A percentile compares a stretch with the other conserved stretches of the same genome.
Conservation (phyloP, 495 filamentous ascomycete species). For the Penicillium pancosmium region DNA sequence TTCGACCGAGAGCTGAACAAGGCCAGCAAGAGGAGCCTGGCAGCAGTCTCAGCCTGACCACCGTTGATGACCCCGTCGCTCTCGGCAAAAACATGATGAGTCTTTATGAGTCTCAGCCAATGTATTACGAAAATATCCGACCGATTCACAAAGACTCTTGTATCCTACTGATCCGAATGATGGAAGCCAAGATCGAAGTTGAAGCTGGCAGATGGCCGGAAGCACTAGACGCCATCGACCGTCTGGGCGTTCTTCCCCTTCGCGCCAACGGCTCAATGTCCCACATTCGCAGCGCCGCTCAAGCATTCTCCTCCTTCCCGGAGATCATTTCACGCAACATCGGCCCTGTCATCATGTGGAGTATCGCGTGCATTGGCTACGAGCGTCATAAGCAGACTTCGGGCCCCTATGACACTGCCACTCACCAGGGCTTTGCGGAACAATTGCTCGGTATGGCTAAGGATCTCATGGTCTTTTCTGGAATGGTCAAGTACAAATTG, state of each 20-base stretch:
- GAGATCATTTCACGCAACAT: constrained; percentile 82
- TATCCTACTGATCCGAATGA: constrained; percentile 73
- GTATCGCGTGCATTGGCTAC: constrained; percentile 77
- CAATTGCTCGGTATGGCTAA: constrained; percentile 74
- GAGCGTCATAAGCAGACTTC: constrained; percentile 68
- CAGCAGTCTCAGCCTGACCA: constrained; percentile 77
- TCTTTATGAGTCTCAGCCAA: constrained; percentile 75
- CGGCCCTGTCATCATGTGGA: constrained; percentile 89
- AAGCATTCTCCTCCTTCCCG: constrained; percentile 72
- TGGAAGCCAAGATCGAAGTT: constrained; percentile 71
- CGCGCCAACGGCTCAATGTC: constrained; percentile 67
- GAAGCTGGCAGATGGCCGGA: constrained; percentile 71
- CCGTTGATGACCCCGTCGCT: constrained; percentile 81
- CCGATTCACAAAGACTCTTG: constrained; percentile 69
- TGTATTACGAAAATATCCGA: constrained; percentile 71
- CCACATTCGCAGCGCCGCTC: constrained; percentile 71
- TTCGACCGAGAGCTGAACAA: constrained; percentile 60
- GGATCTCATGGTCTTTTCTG: constrained; percentile 92
- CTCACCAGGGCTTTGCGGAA: constrained; percentile 67
- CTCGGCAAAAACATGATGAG: constrained; percentile 78
- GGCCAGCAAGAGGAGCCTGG: constrained; percentile 37
- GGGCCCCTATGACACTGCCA: constrained; percentile 73
- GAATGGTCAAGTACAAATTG: constrained; percentile 88
- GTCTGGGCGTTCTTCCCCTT: constrained; percentile 76
- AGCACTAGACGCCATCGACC: constrained; percentile 77